Conservation (phyloP, 176 grass and related monocot species). For the Aegilops umbellulata region DNA sequence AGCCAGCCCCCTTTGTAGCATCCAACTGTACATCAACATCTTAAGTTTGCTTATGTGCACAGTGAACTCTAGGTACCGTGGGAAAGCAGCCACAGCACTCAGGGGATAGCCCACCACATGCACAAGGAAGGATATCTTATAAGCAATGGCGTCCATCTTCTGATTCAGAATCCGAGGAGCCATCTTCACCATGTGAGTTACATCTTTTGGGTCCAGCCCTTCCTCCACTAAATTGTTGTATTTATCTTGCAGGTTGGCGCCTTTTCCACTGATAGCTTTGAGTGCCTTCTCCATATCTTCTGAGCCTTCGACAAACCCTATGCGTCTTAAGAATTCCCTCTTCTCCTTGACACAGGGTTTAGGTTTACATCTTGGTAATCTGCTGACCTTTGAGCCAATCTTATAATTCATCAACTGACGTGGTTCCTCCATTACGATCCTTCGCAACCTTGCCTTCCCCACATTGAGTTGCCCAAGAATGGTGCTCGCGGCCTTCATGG, state of each 20-base stretch:
- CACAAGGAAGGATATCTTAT: slow-evolving; percentile 50
- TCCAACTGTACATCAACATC: slow-evolving; percentile 56
- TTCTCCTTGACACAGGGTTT: slow-evolving; percentile 37
- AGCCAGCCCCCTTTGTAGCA: slow-evolving; percentile 35
- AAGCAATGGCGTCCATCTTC: slow-evolving; percentile 45
- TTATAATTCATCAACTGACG: slow-evolving; percentile 35
- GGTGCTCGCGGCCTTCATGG: slow-evolving; percentile 35
- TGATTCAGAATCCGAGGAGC: slow-evolving; percentile 53
- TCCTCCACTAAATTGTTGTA: slow-evolving; percentile 48
- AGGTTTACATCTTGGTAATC: slow-evolving; percentile 23
- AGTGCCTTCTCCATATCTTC: slow-evolving; percentile 49
- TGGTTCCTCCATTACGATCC: slow-evolving; percentile 51
- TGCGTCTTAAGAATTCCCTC: slow-evolving; percentile 36
- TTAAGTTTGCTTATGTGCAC: slow-evolving; percentile 39
- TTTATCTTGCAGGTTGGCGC: slow-evolving; percentile 45
- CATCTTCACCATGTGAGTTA: slow-evolving; percentile 37
- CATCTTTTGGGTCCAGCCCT: slow-evolving; percentile 44
- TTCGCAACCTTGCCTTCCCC: slow-evolving; percentile 32
- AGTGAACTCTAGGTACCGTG: slow-evolving; percentile 47
- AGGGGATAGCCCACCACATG: slow-evolving; percentile 44
- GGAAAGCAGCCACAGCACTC: slow-evolving; percentile 38
- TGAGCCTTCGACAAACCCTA: slow-evolving; percentile 56
- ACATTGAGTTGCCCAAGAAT: slow-evolving; percentile 36
- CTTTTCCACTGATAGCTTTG: slow-evolving; percentile 53
- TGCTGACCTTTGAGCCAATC: slow-evolving; percentile 38